Evolutionary conservation across 306 rosid species (phyloP).

Genomic region (Pyrus pyrifolia): DNA sequence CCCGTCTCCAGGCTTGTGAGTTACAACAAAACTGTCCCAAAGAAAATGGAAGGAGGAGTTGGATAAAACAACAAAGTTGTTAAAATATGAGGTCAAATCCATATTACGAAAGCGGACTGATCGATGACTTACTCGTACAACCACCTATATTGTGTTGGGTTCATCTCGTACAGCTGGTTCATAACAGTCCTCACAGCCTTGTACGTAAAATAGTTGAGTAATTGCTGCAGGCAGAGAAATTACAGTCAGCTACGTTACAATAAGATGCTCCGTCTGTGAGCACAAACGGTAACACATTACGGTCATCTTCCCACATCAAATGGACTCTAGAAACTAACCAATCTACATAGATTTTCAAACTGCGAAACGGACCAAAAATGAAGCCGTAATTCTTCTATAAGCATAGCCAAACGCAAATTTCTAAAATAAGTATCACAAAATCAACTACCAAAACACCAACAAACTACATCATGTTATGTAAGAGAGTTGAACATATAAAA

Average conservation of each 20-base stretch:
- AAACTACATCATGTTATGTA: not conserved
- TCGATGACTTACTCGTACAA: constrained; percentile 70
- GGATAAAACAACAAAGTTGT: not conserved
- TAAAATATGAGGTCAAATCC: not conserved
- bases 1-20: constrained; percentile 76
- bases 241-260: constrained; percentile 23
- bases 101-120: not conserved
- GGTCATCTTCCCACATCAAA: not conserved
- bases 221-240: constrained; percentile 58
- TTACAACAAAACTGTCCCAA: constrained; percentile 59
- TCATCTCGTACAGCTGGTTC: constrained; percentile 90
- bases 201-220: constrained; percentile 85
- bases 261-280: not conserved
- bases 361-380: not conserved
- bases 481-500: not conserved
- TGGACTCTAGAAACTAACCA: not conserved
- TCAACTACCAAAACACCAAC: not conserved
- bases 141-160: constrained; percentile 85
- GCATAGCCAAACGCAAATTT: not conserved
- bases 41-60: constrained; percentile 4
- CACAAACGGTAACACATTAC: not conserved
- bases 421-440: too few relatives aligned
- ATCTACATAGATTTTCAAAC: not conserved
- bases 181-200: constrained; percentile 96
- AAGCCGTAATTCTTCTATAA: not conserved